These are phyloP conservation scores for Talaromyces rugulosus DNA, from an alignment of 2,329 filamentous ascomycete genomes.

Conservation along the genomic window DNA sequence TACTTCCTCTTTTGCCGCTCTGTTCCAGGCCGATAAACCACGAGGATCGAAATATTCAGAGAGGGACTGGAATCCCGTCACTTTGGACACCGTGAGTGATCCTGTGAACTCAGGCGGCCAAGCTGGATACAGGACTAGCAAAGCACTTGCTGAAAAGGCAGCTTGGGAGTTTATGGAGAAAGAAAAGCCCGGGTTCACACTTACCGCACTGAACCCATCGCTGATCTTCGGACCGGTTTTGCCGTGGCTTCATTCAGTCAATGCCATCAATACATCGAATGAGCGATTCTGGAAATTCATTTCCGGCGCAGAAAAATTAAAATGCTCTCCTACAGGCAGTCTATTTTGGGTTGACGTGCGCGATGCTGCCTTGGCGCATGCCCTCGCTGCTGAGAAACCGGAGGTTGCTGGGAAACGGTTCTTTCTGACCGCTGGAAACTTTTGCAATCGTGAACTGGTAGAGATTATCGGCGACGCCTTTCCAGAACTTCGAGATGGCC, in stretches of 20 bases:
- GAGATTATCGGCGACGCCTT: constrained; percentile 22
- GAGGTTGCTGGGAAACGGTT: constrained; percentile 23
- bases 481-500: constrained; percentile 28
- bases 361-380: constrained; percentile 29
- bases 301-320: constrained; percentile 12
- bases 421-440: constrained; percentile 19
- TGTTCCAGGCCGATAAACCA: constrained; percentile 32
- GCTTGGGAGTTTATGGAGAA: constrained; percentile 23
- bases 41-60: constrained; percentile 41
- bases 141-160: constrained; percentile 34
- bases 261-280: constrained; percentile 38
- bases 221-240: constrained; percentile 40
- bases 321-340: constrained; percentile 17
- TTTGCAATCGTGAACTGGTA: constrained; percentile 20
- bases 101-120: constrained; percentile 9
- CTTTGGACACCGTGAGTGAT: constrained; percentile 38
- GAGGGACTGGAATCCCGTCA: constrained; percentile 47
- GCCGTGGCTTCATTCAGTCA: constrained; percentile 11
- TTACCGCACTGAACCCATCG: constrained; percentile 42
- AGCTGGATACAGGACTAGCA: constrained; percentile 47
- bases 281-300: constrained; percentile 23
- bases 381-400: constrained; percentile 18
- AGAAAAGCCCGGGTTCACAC: constrained; percentile 21
- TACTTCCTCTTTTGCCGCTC: constrained; percentile 50
- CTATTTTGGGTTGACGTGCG: constrained; percentile 26